These are phyloP conservation scores for Boletus pseudopeckii DNA, from an alignment of 768 basidiomycete species.

Conservation along the genomic window DNA sequence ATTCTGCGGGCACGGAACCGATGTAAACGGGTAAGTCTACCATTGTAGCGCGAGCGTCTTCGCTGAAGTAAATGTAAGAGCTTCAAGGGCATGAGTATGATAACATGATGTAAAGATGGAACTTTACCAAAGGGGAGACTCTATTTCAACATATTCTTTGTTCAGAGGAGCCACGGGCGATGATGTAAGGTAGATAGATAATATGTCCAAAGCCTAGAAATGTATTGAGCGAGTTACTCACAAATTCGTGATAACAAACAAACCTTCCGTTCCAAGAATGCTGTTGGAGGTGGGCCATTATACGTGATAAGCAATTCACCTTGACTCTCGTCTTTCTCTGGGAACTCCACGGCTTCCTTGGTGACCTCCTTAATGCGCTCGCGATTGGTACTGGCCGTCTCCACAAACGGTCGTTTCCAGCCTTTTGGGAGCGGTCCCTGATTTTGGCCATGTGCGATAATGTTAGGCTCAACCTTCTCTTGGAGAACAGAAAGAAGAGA, in stretches of 20 bases:
- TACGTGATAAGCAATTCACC: slow-evolving; percentile 81
- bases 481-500: slow-evolving; percentile 82
- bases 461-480: slow-evolving; percentile 74
- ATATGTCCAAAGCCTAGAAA: slow-evolving; percentile 72
- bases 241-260: slow-evolving; percentile 1
- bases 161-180: slow-evolving; percentile 77
- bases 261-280: slow-evolving; percentile 72
- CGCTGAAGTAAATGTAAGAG: slow-evolving; percentile 82
- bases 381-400: slow-evolving; percentile 72
- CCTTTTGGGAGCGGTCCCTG: slow-evolving; percentile 66
- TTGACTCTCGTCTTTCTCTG: slow-evolving; percentile 94
- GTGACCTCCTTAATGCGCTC: slow-evolving; percentile 49
- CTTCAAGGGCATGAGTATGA: slow-evolving; percentile 36
- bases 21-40: slow-evolving; percentile 75
- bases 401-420: slow-evolving; percentile 94
- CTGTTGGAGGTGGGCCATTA: slow-evolving; percentile 70
- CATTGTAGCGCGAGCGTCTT: slow-evolving; percentile 68
- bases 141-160: slow-evolving; percentile 90
- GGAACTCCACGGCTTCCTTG: slow-evolving; percentile 80
- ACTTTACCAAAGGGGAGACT: slow-evolving; percentile 79
- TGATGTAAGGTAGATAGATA: slow-evolving; percentile 86
- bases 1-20: slow-evolving; percentile 78
- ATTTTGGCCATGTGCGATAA: slow-evolving; percentile 72
- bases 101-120: background rate
- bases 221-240: background rate